Conservation (phyloP, 306 rosid species). For the Acacia confusa region DNA sequence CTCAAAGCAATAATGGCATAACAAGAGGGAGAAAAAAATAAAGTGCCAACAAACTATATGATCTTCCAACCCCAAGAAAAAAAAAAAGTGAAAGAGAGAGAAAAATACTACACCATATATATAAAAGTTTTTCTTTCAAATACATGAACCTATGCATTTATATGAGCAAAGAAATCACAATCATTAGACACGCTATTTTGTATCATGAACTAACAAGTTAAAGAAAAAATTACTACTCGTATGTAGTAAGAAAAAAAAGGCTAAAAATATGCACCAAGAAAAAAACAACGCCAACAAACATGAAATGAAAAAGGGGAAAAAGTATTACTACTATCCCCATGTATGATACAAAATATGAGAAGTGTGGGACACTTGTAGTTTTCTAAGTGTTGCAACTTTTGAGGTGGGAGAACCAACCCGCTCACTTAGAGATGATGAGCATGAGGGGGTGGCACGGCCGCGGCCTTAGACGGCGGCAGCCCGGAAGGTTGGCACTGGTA, state of each 20-base stretch:
- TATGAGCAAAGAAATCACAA: conserved; percentile 46
- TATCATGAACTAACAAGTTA: conserved; percentile 25
- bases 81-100: not conserved
- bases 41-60: conserved; percentile 27
- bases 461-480: conserved; percentile 25
- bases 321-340: conserved; percentile 50
- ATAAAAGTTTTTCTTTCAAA: conserved; percentile 14
- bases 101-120: conserved; percentile 15
- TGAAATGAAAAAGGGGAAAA: conserved; percentile 33
- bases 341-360: conserved; percentile 54
- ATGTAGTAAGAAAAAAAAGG: not conserved
- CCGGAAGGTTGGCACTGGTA: conserved; percentile 65
- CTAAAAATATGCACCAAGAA: not conserved
- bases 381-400: not conserved
- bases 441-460: conserved; percentile 18
- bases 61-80: conserved; percentile 5
- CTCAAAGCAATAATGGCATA: conserved; percentile 35
- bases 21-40: not conserved
- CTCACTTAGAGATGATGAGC: conserved; percentile 14
- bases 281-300: conserved; percentile 35
- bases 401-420: not conserved
- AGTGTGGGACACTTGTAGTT: not conserved
- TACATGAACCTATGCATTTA: conserved; percentile 36
- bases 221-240: not conserved
- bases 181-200: conserved; percentile 43